phyloP scores from a whole-genome alignment of 2,329 filamentous ascomycete genomes.

The Trichoderma polysporum region DNA sequence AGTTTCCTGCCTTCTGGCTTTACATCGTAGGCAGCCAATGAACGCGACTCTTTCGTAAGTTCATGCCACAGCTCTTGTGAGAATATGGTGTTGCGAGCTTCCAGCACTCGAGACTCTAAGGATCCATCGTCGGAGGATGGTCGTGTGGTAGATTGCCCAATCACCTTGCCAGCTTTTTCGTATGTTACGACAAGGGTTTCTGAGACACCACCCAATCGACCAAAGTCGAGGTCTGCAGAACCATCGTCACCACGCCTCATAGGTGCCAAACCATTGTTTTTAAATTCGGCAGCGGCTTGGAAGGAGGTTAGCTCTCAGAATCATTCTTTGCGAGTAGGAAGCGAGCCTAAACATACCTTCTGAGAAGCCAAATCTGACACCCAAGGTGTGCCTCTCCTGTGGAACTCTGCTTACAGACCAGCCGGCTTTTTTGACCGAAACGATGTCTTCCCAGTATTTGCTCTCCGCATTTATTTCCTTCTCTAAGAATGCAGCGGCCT shows the following conservation, averaged over 20 bases:
- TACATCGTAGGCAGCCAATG: conserved; percentile 69
- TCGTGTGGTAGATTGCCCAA: conserved; percentile 56
- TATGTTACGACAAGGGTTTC: conserved; percentile 68
- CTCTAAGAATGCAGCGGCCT: conserved; percentile 70
- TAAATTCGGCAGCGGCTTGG: conserved; percentile 56
- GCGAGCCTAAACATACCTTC: conserved; percentile 53
- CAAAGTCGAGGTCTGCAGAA: conserved; percentile 68
- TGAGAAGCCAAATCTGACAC: conserved; percentile 84
- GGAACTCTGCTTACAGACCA: conserved; percentile 84
- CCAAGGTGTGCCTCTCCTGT: conserved; percentile 69
- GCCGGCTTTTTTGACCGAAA: conserved; percentile 76
- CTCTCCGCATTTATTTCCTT: conserved; percentile 77
- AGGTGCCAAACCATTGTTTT: conserved; percentile 74
- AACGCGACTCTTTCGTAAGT: conserved; percentile 76
- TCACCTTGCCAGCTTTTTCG: conserved; percentile 54
- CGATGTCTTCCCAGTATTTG: conserved; percentile 84
- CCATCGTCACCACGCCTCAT: conserved; percentile 74
- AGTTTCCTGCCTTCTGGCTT: conserved; percentile 60
- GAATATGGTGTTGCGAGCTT: conserved; percentile 76
- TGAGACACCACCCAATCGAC: conserved; percentile 50
- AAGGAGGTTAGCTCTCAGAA: conserved; percentile 28
- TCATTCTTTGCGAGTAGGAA: neutral
- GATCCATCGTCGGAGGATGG: conserved; percentile 51
- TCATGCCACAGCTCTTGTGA: conserved; percentile 90
- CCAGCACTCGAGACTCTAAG: conserved; percentile 67